Evolutionary conservation across 441 rosid genomes (phyloP).

Genomic region (Viola pubescens): DNA sequence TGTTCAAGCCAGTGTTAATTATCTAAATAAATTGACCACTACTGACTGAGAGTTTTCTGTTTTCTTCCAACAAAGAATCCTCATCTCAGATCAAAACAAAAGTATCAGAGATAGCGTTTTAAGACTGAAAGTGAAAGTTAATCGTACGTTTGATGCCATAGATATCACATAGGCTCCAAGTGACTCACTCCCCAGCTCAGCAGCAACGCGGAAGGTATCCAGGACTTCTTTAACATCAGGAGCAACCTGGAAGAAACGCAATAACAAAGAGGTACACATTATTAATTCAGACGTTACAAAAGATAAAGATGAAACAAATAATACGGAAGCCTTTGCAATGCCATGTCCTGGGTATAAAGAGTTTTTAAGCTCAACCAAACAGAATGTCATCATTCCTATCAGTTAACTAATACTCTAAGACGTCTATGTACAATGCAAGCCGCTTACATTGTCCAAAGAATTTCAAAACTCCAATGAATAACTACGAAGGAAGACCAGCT

Average conservation of each 20-base stretch:
- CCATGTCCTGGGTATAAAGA: slow-evolving; percentile 5
- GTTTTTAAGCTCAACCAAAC: slow-evolving; percentile 3
- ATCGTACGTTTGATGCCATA: slow-evolving; percentile 87
- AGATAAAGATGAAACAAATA: not conserved
- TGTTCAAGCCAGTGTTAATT: slow-evolving; percentile 12
- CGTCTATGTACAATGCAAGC: not conserved
- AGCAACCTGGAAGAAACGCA: slow-evolving; percentile 48
- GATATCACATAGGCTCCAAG: slow-evolving; percentile 97
- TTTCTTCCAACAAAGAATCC: not conserved
- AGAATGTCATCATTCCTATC: not conserved
- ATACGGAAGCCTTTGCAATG: not conserved
- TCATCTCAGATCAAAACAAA: no score
- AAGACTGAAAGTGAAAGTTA: slow-evolving; percentile 11
- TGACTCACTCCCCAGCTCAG: slow-evolving; percentile 92
- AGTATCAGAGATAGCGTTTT: no score
- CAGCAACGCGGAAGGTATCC: slow-evolving; percentile 87
- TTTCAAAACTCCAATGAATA: not conserved
- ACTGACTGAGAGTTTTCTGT: not conserved
- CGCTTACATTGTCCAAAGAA: not conserved
- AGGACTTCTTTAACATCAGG: slow-evolving; percentile 79
- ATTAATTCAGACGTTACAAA: slow-evolving; percentile 3
- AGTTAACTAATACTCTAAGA: not conserved
- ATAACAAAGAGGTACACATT: not conserved
- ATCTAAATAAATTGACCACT: no score
- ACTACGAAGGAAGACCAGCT: not conserved